These are phyloP conservation scores for Leishmania aethiopica DNA, from an alignment of 208 protist species.

Conservation along the genomic window DNA sequence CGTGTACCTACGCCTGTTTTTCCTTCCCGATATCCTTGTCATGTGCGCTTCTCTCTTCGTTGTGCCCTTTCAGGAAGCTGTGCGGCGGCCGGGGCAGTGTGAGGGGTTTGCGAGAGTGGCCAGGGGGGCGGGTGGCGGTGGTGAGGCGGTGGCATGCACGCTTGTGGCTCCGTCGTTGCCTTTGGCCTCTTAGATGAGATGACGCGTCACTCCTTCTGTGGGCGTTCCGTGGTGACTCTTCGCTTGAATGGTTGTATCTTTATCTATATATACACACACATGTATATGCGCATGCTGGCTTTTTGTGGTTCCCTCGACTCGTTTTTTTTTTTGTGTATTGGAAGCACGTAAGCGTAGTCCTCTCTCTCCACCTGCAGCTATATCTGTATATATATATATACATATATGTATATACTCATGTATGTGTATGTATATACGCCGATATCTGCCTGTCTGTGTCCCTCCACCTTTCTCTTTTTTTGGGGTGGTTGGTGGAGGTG, in stretches of 20 bases:
- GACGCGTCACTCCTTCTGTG: background rate
- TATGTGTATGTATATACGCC: background rate
- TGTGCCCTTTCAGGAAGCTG: background rate
- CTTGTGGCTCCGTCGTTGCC: background rate
- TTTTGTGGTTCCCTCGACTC: no score
- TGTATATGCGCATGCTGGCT: no score
- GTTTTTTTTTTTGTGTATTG: no score
- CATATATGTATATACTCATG: no score
- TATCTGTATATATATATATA: background rate
- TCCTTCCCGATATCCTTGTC: background rate
- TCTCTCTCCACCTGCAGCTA: background rate
- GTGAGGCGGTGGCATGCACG: no score
- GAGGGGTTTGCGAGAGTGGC: background rate
- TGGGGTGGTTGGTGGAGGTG: background rate
- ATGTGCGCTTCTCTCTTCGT: background rate
- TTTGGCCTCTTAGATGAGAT: background rate
- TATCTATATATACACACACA: no score
- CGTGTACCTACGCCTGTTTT: background rate
- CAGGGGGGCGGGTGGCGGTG: no score
- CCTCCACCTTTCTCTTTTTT: background rate
- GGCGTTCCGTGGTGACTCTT: background rate
- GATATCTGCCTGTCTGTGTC: background rate
- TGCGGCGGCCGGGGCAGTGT: background rate
- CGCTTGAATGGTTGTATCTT: no score
- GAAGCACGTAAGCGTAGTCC: background rate